Evolutionary conservation across 306 rosid genomes (phyloP).

Genomic region (Begonia peltatifolia): DNA sequence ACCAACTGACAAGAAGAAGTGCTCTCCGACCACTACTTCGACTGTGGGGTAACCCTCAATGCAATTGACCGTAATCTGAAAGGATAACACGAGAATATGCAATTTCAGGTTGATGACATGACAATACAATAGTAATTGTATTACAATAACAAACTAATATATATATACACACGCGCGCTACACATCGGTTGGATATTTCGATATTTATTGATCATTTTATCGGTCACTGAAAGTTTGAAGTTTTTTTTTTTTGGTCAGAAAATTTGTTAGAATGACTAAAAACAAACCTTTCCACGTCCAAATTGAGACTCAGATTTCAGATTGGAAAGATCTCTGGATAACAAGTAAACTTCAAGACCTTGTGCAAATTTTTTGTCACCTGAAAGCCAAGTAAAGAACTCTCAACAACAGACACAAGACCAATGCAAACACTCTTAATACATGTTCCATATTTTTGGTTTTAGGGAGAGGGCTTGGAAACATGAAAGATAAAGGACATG

Average conservation of each 20-base stretch:
- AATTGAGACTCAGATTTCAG: conserved; percentile 58
- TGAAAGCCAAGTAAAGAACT: conserved; percentile 16
- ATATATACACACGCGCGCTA: no score
- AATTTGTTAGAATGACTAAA: background rate
- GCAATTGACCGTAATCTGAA: conserved; percentile 46
- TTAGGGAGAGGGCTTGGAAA: no score
- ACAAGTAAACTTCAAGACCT: conserved; percentile 37
- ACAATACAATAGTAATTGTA: background rate
- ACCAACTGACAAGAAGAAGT: conserved; percentile 51
- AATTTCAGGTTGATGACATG: background rate
- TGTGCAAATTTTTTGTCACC: conserved; percentile 39
- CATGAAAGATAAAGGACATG: no score
- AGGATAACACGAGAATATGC: background rate
- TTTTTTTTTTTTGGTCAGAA: no score
- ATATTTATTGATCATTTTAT: no score
- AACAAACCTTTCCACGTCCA: conserved; percentile 71
- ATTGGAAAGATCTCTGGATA: conserved; percentile 59
- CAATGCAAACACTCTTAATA: no score
- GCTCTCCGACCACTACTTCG: conserved; percentile 41
- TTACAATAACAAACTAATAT: background rate
- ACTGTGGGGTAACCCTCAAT: conserved; percentile 43
- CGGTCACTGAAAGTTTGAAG: no score
- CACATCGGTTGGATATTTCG: no score
- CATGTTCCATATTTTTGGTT: no score
- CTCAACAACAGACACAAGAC: background rate